phyloP scores from a whole-genome alignment of 441 rosid genomes.

The Pelargonium myrrhifolium region DNA sequence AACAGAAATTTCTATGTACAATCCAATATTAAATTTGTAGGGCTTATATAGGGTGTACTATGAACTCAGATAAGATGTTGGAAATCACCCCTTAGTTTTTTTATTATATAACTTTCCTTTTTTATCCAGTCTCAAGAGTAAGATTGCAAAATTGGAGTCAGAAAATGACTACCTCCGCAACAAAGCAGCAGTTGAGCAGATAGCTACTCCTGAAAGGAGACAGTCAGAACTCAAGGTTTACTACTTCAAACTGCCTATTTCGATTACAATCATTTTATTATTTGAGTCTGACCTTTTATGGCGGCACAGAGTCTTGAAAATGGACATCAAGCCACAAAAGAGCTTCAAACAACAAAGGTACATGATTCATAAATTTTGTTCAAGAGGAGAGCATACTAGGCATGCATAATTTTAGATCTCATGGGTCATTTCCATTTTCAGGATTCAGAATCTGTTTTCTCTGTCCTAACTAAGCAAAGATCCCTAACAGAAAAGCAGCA shows the following conservation, averaged over 20 bases:
- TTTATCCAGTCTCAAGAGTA: conserved; percentile 38
- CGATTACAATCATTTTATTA: no score
- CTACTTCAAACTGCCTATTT: background rate
- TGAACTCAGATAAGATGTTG: conserved; percentile 1
- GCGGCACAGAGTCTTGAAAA: no score
- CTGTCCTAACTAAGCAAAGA: conserved; percentile 40
- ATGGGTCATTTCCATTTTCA: conserved; percentile 26
- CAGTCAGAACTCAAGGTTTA: conserved; percentile 32
- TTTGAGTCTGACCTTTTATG: no score
- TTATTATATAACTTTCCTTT: background rate
- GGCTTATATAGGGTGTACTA: background rate
- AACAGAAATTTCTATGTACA: no score
- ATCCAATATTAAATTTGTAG: no score
- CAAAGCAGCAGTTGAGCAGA: conserved; percentile 28
- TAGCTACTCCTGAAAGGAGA: conserved; percentile 25
- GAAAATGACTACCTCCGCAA: conserved; percentile 45
- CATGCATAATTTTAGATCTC: conserved; percentile 4
- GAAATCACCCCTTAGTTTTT: background rate
- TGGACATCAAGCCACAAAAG: conserved; percentile 27
- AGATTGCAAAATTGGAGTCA: conserved; percentile 36
- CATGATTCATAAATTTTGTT: conserved; percentile 9
- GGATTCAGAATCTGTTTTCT: conserved; percentile 35
- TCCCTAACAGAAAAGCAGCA: conserved; percentile 54
- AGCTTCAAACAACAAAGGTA: conserved; percentile 35
- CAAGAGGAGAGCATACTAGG: conserved; percentile 2